Evolutionary conservation across 306 rosid genomes (phyloP).

Genomic region (Spatholobus suberectus): DNA sequence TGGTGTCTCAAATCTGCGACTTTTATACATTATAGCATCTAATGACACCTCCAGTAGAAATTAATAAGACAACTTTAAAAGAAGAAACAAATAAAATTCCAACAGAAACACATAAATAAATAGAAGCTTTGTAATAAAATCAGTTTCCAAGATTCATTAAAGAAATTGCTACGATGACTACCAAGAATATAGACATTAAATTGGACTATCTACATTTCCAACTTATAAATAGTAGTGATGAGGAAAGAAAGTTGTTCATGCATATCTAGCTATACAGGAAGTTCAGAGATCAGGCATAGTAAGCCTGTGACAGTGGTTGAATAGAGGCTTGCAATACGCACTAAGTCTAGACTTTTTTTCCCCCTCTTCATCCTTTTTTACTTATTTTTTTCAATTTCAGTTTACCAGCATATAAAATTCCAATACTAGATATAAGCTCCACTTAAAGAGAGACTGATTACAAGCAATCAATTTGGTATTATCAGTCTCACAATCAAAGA

Average conservation of each 20-base stretch:
- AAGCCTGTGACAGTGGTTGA: not conserved
- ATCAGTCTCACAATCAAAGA: not conserved
- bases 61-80: not conserved
- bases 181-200: not conserved
- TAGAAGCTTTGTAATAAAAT: not conserved
- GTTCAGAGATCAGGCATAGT: not conserved
- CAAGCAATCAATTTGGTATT: not conserved
- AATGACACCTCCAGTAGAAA: constrained; percentile 13
- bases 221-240: not conserved
- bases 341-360: too few relatives aligned
- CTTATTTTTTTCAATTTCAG: not conserved
- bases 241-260: not conserved
- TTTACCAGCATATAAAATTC: not conserved
- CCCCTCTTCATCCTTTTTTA: not conserved
- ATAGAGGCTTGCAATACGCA: not conserved
- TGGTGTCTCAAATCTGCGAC: constrained; percentile 12
- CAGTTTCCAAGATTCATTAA: not conserved
- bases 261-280: not conserved
- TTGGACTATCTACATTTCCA: not conserved
- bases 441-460: not conserved
- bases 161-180: not conserved
- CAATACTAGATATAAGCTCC: not conserved
- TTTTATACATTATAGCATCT: not conserved
- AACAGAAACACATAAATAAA: not conserved
- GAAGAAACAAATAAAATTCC: not conserved